Evolutionary conservation across 1,139 yeast genomes (phyloP), one percentile per base, ranked within the genome.

Genomic region (Zygotorulaspora mrakii): DNA sequence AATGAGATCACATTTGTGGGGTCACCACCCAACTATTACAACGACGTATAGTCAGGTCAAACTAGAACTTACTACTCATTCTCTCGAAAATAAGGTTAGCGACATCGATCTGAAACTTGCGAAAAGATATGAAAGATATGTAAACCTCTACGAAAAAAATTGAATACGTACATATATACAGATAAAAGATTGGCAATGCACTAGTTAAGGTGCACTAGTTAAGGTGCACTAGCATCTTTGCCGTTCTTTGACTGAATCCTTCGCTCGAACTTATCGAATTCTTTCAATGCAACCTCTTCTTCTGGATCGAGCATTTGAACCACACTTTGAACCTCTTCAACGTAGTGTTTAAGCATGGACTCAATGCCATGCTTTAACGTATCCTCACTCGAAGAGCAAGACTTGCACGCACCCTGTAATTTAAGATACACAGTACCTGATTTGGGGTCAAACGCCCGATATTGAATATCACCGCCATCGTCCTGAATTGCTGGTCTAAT

Each of bases 401-500:
- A 76, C 54, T 87, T 74, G 62, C 94, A 83, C 1, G 94, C 91
- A 26, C 94, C 94, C 59, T 78, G 79, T 41, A 83, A 66, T 55
- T 74, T 75, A 50, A 83, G 68, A 50, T 69, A 74, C 2, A 83
- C 91, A 0, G 78, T 77, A 1, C 94, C 91, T 4, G 74, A 64
- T 28, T 71, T 73, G 42, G 77, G 81, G 35, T 73, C 74, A 58
- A 81, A 82, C 2, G 69, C 73, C 13, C 82, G 81, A 62, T 80
- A 83, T 52, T 82, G 85, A 46, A 83, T 79, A 57, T 83, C 94
- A 8, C 94, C 94, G 39, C 94, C 94, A 57, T 83, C 94, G 49
- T 83, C 94, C 61, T 80, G 84, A 47, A 83, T 82, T 0, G 97
- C 97, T 1, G 99, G 98, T 54, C 96, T 77, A 46, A 91, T 89